Conservation (phyloP, 192 early-diverging fungal species). For the Linnemannia zychae region DNA sequence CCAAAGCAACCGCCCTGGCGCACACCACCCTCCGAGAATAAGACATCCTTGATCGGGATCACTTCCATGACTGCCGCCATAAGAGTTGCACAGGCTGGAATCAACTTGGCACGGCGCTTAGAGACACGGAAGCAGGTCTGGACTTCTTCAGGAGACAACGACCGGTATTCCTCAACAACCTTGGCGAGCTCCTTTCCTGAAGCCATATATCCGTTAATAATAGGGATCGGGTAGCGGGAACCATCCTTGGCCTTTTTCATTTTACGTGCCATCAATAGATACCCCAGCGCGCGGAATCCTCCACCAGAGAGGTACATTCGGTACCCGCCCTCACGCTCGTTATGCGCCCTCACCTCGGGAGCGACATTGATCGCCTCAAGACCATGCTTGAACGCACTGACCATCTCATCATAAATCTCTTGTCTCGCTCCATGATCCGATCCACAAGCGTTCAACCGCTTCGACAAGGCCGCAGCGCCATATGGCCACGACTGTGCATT, state of each 20-base stretch:
- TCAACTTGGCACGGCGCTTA: conserved; percentile 67
- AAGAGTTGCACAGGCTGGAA: conserved; percentile 66
- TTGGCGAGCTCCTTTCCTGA: conserved; percentile 54
- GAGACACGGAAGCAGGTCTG: conserved; percentile 61
- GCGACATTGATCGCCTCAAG: conserved; percentile 39
- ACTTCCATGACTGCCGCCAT: conserved; percentile 61
- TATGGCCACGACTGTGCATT: conserved; percentile 63
- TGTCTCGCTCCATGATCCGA: conserved; percentile 26
- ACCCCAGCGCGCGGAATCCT: conserved; percentile 68
- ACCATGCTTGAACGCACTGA: conserved; percentile 45
- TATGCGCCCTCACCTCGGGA: conserved; percentile 20
- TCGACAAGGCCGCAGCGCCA: conserved; percentile 65
- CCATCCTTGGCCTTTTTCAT: conserved; percentile 26
- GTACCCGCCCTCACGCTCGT: conserved; percentile 51
- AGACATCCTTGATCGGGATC: conserved; percentile 54
- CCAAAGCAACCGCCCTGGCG: conserved; percentile 69
- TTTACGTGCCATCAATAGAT: conserved; percentile 64
- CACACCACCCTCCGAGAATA: conserved; percentile 71
- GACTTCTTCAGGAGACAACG: conserved; percentile 50
- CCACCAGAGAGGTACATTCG: conserved; percentile 67
- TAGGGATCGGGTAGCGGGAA: conserved; percentile 62
- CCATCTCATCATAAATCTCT: conserved; percentile 56
- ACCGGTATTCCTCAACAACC: conserved; percentile 54
- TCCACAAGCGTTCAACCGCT: conserved; percentile 51
- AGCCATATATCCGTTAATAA: conserved; percentile 69